These are phyloP conservation scores for Elaeis oleifera DNA, from an alignment of 202 grass and related monocot genomes.

Conservation along the genomic window DNA sequence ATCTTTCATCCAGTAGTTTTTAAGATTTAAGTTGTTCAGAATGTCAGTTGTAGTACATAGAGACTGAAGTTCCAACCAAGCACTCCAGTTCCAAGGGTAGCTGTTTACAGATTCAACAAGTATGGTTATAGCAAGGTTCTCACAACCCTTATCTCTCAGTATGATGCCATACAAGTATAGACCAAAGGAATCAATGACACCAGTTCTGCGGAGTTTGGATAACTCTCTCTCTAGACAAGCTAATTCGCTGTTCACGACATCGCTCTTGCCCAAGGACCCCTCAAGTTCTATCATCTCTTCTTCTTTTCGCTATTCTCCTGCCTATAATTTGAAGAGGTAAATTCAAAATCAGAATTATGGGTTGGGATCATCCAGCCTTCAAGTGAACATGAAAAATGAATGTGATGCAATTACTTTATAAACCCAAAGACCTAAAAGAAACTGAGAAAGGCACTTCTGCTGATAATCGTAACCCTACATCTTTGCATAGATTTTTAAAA, in stretches of 20 bases:
- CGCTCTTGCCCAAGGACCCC: slow-evolving; percentile 76
- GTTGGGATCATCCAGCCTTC: background rate
- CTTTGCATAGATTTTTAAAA: no score
- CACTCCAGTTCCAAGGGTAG: slow-evolving; percentile 97
- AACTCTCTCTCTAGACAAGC: slow-evolving; percentile 73
- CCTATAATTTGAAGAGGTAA: slow-evolving; percentile 27
- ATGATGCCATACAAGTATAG: slow-evolving; percentile 85
- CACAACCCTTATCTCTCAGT: slow-evolving; percentile 78
- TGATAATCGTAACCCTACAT: no score
- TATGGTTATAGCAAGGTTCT: slow-evolving; percentile 48
- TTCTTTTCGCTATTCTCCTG: slow-evolving; percentile 86
- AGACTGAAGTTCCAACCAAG: slow-evolving; percentile 83
- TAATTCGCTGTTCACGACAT: slow-evolving; percentile 68
- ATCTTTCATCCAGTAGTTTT: slow-evolving; percentile 99
- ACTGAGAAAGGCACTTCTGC: no score
- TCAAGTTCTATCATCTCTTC: slow-evolving; percentile 91
- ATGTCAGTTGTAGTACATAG: slow-evolving; percentile 72
- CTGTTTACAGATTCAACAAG: slow-evolving; percentile 85
- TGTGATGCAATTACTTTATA: no score
- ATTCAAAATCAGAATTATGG: background rate
- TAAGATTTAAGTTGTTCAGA: slow-evolving; percentile 73
- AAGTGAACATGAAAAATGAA: background rate
- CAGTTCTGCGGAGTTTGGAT: slow-evolving; percentile 67
- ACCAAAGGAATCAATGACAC: slow-evolving; percentile 79
- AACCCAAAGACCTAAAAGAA: no score